Evolutionary conservation across 2,329 filamentous ascomycete genomes (phyloP), one percentile per base, ranked within the genome.

Genomic region (Apiospora kogelbergensis): DNA sequence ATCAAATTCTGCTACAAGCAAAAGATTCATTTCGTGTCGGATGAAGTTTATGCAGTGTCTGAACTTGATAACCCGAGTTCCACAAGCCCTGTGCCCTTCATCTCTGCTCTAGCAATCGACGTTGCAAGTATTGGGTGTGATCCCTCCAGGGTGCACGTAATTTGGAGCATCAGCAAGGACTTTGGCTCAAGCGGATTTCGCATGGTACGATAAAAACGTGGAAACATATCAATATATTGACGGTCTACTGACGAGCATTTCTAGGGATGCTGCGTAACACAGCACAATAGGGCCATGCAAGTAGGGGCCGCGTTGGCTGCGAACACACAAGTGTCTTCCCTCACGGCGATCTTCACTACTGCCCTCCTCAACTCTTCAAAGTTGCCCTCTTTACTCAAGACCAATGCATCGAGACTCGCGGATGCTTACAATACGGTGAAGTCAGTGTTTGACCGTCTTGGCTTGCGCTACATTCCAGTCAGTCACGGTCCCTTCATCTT

Each of bases 131-230:
- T 67, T 13, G 69, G 67, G 2, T 57, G 46, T 24, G 66, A 69
- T 40, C 26, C 48, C 7, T 65, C 65, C 45, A 53, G 45, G 7
- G 68, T 72, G 4, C 70, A 72, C 57, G 30, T 63, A 22, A 46
- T 72, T 4, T 72, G 69, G 67, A 67, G 70, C 22, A 63, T 68
- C 1, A 72, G 70, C 37, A 72, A 72, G 46, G 70, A 72, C 37
- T 65, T 72, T 3, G 70, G 70, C 24, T 68, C 65, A 2, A 72
- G 45, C 40, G 70, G 70, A 1, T 37, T 70, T 6, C 66, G 70
- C 11, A 45, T 89, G 44, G 80, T 88, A 73, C 24, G 20, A 40
- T 2, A 17, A 33, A 2, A 44, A 22, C 1, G 41, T 65, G n/a
- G n/a, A 65, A 22, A 40, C 63, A 24, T 22, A 44, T 24, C 26